Conservation (phyloP, 2,329 filamentous ascomycete genomes). For the Cercospora zeae-maydis region DNA sequence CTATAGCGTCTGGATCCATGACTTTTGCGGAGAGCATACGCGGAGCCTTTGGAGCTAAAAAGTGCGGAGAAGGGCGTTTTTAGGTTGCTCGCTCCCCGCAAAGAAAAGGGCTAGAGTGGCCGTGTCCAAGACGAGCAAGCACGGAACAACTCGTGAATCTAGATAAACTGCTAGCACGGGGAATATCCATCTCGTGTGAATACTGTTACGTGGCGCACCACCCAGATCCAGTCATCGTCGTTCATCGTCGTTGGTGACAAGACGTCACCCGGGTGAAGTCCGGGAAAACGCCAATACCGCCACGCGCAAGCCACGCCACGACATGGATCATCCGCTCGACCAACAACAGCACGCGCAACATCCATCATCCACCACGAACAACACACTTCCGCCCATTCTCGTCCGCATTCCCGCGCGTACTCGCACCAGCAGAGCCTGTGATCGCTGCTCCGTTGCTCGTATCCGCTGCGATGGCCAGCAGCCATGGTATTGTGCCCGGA, state of each 20-base stretch:
- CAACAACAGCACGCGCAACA: not conserved
- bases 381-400: not conserved
- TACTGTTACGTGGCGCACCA: not conserved
- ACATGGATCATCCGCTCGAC: not conserved
- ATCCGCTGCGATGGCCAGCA: not conserved
- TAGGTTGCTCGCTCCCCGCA: not conserved
- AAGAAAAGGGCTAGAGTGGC: too few relatives aligned
- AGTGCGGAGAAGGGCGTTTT: not conserved
- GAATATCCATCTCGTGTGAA: not conserved
- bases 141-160: not conserved
- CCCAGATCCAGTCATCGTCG: not conserved
- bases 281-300: not conserved
- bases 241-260: not conserved
- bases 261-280: not conserved
- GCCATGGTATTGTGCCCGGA: not conserved
- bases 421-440: not conserved
- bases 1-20: not conserved
- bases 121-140: not conserved
- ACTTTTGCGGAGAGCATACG: not conserved
- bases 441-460: not conserved
- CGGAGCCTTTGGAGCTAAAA: not conserved
- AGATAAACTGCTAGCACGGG: not conserved
- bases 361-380: not conserved
- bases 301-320: not conserved
- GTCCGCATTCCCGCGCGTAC: not conserved